These are phyloP conservation scores for Trichoderma harzianum DNA, from an alignment of 2,329 filamentous ascomycete species.

Conservation along the genomic window DNA sequence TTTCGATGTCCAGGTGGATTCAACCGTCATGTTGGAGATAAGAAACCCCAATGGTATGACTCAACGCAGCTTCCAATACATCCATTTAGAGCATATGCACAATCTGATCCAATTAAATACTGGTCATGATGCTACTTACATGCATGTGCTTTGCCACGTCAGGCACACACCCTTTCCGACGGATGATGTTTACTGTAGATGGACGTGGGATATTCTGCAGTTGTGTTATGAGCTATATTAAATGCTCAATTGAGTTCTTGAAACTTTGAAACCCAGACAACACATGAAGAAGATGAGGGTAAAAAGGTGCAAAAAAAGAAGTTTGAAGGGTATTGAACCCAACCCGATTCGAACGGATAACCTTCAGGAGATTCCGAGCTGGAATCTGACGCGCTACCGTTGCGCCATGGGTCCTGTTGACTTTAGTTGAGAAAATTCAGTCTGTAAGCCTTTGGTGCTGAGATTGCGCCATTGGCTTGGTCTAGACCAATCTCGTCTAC, in stretches of 20 bases:
- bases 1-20: too few relatives aligned
- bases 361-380: conserved; percentile 14
- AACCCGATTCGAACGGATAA: conserved; percentile 15
- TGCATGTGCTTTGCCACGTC: too few relatives aligned
- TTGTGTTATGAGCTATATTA: too few relatives aligned
- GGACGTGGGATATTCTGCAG: too few relatives aligned
- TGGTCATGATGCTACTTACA: too few relatives aligned
- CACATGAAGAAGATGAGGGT: background rate
- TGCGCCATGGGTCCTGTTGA: conserved; percentile 12
- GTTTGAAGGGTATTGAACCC: conserved; percentile 12
- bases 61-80: too few relatives aligned
- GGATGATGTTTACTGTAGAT: too few relatives aligned
- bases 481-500: background rate
- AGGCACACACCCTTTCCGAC: too few relatives aligned
- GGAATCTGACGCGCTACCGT: conserved; percentile 14
- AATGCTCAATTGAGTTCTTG: background rate
- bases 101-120: too few relatives aligned
- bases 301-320: background rate
- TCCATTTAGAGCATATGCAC: too few relatives aligned
- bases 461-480: background rate
- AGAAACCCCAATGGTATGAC: too few relatives aligned
- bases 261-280: background rate
- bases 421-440: background rate
- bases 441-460: background rate
- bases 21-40: too few relatives aligned